Percentiles rank a stretch among this genome's conserved stretches.
Conservation (phyloP, 352 stramenopile genomes). For the Globisporangium splendens region DNA sequence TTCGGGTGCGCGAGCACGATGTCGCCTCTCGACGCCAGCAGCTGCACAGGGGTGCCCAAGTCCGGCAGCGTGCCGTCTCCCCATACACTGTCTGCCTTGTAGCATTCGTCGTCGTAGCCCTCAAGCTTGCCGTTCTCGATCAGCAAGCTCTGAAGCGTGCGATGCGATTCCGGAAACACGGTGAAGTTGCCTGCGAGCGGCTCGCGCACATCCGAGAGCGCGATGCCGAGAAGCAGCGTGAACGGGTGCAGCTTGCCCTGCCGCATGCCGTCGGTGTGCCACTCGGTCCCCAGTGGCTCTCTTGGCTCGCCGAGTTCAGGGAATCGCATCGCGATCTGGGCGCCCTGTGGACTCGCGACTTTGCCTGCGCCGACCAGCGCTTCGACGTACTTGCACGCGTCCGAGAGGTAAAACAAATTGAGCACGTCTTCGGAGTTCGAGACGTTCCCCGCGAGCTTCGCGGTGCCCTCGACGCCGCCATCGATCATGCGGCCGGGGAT, state of each 20-base stretch:
- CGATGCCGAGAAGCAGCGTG: conserved; percentile 56
- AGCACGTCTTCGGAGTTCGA: conserved; percentile 67
- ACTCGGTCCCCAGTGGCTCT: conserved; percentile 65
- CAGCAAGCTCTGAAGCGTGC: conserved; percentile 42
- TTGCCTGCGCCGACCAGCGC: conserved; percentile 46
- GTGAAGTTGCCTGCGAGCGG: conserved; percentile 68
- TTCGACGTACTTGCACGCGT: conserved; percentile 56
- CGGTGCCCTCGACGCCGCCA: conserved; percentile 63
- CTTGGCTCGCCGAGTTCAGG: conserved; percentile 59
- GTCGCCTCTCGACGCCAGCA: conserved; percentile 52
- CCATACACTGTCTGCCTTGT: conserved; percentile 69
- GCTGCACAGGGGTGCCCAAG: conserved; percentile 54
- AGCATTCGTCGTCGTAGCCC: conserved; percentile 57
- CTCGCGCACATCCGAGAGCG: conserved; percentile 64
- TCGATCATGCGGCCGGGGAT: conserved; percentile 66
- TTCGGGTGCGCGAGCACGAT: conserved; percentile 74
- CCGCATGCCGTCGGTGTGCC: conserved; percentile 82
- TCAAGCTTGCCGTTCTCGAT: conserved; percentile 47
- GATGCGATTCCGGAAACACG: conserved; percentile 67
- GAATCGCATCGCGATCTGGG: conserved; percentile 73
- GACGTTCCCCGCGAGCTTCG: conserved; percentile 66
- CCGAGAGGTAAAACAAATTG: conserved; percentile 49
- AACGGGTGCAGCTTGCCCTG: conserved; percentile 73
- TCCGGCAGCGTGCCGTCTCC: conserved; percentile 67
- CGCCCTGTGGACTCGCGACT: conserved; percentile 45